phyloP scores from a whole-genome alignment of 1,284 basidiomycete species.

The Puccinia horiana region DNA sequence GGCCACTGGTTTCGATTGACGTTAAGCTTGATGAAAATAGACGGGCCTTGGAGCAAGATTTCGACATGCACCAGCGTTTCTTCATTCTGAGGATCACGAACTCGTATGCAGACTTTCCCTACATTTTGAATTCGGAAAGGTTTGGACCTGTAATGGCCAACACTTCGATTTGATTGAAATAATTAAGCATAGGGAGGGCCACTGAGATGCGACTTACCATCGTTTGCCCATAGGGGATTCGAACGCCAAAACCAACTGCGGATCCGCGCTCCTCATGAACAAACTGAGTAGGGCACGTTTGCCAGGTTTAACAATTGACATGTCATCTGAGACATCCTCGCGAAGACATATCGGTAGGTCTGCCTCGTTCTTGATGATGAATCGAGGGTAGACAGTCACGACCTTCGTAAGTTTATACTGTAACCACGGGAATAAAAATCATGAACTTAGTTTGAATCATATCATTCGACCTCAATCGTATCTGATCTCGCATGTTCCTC shows the following conservation, averaged over 20 bases:
- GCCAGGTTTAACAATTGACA: conserved; percentile 39
- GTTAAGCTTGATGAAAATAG: conserved; percentile 48
- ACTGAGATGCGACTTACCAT: conserved; percentile 35
- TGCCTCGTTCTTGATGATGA: conserved; percentile 49
- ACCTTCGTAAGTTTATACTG: conserved; percentile 50
- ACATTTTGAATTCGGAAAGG: conserved; percentile 50
- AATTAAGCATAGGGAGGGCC: neutral
- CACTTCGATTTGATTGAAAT: conserved; percentile 7
- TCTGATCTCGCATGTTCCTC: neutral
- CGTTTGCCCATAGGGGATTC: conserved; percentile 40
- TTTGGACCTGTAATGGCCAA: conserved; percentile 39
- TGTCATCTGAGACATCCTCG: conserved; percentile 40
- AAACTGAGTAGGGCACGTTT: conserved; percentile 40
- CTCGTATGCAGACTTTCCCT: conserved; percentile 48
- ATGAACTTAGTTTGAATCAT: neutral
- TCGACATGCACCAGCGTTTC: conserved; percentile 47
- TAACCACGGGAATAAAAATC: neutral
- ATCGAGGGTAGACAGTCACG: conserved; percentile 47
- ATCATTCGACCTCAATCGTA: neutral
- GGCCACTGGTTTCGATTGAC: conserved; percentile 48
- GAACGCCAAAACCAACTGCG: conserved; percentile 42
- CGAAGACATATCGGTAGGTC: conserved; percentile 33
- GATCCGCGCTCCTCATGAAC: conserved; percentile 47
- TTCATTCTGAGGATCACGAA: conserved; percentile 1
- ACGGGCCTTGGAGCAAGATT: conserved; percentile 46